These are phyloP conservation scores for Dipodascus geniculatus DNA, from an alignment of 805 yeast genomes.

Conservation along the genomic window DNA sequence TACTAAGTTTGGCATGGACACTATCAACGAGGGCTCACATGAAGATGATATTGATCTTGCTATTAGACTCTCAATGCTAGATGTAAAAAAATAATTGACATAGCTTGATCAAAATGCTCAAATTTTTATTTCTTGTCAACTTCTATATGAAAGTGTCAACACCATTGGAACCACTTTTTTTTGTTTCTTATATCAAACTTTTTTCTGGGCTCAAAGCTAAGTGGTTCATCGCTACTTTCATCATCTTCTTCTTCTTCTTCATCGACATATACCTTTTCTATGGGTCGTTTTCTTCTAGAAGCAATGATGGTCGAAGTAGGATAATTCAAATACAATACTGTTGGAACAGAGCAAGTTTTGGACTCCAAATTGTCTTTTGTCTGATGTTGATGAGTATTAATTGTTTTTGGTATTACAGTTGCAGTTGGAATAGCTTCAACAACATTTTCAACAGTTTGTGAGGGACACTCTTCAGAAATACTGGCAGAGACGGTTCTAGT, in stretches of 20 bases:
- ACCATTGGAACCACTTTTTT: background rate
- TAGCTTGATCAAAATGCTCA: background rate
- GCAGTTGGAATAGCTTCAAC: too few species aligned
- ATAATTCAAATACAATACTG: background rate
- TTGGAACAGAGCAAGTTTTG: background rate
- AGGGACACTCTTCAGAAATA: background rate
- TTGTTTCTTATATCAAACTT: background rate
- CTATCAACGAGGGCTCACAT: background rate
- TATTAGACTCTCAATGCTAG: conserved; percentile 5
- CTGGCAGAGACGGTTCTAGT: background rate
- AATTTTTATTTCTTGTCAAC: background rate
- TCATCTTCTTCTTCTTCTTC: background rate
- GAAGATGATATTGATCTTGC: conserved; percentile 7
- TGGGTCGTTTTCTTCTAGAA: background rate
- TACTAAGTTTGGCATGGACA: background rate
- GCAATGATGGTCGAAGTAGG: background rate
- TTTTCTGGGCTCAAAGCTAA: background rate
- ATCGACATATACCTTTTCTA: background rate
- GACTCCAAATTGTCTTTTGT: background rate
- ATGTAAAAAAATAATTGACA: background rate
- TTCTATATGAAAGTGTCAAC: background rate
- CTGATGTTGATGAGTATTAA: too few species aligned
- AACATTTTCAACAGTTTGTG: background rate
- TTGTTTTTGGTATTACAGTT: too few species aligned
- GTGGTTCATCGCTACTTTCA: background rate